Base-by-base conservation (phyloP, 495 filamentous ascomycete species). In the Clohesyomyces aquaticus region DNA sequence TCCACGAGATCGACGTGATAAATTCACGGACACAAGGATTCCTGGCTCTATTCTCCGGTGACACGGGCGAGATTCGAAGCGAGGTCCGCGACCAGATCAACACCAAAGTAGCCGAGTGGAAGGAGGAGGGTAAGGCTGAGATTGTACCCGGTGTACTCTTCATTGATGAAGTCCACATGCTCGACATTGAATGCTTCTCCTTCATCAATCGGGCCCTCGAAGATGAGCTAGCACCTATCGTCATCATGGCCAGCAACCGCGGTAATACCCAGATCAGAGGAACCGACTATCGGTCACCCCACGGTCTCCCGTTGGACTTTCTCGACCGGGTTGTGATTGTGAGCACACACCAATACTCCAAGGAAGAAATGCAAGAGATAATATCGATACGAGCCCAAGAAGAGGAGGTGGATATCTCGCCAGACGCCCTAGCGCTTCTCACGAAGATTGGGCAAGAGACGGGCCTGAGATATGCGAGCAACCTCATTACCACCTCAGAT, bases 211-310 rank as follows among this genome's bases (percentile, higher is more conserved):
- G 95, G 26, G 94, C 94, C 4, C 81, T 98, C 22, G 94, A 99
- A 74, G 88, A 88, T 22, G 92, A 96, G 65, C 82, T 99, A 18
- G 91, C 93, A 1, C 94, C 94, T 29, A 94, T 99, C 71, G 93
- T 99, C 74, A 98, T 99, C 76, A 97, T 99, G 92, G 94, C 94
- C n/a, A 94, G 89, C 82, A 99, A 99, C 76, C 83, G 94, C 28
- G 94, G 94, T 55, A 85, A 92, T 70, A 88, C 93, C n/a, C 84
- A 85, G 50, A 96, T 99, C 67, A 84, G 95, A 11, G 94, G 95
- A 29, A 99, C 95, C 29, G 91, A 87, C 68, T 94, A 96, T 77
- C 87, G 84, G 59, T 91, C 88, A 59, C 93, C 94, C 1, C 94
- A 98, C 75, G 94, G 94, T 1, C 77, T 99, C 4, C 94, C 95